phyloP scores from a whole-genome alignment of 202 grass and related monocot species.

The Eragrostis tef region DNA sequence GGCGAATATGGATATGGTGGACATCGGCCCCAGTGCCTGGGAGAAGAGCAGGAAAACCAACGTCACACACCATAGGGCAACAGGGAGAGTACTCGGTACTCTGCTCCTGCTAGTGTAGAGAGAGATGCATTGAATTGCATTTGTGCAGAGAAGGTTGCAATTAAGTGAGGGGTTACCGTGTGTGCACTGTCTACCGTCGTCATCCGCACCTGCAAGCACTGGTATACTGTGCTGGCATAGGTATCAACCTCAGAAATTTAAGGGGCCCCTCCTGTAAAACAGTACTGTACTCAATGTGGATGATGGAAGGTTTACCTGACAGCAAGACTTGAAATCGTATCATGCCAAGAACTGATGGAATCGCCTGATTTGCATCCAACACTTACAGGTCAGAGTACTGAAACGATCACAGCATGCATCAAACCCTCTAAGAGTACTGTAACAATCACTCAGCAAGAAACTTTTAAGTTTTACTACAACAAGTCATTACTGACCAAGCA shows the following conservation, averaged over 20 bases:
- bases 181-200: too few relatives aligned
- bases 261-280: slow-evolving; percentile 13
- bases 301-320: background rate
- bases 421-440: too few relatives aligned
- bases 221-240: slow-evolving; percentile 10
- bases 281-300: background rate
- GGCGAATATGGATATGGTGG: background rate
- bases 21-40: background rate
- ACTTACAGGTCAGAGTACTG: too few relatives aligned
- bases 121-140: slow-evolving; percentile 28
- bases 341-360: too few relatives aligned
- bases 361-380: too few relatives aligned
- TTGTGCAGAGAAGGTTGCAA: background rate
- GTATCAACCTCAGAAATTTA: slow-evolving; percentile 7
- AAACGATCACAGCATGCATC: too few relatives aligned
- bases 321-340: too few relatives aligned
- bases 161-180: too few relatives aligned
- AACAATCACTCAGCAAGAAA: too few relatives aligned
- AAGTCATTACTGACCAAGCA: background rate
- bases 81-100: too few relatives aligned
- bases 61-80: background rate
- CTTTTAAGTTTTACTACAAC: too few relatives aligned
- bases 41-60: background rate
- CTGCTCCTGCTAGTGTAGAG: too few relatives aligned
- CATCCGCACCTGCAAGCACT: background rate